Base-by-base conservation (phyloP, 768 basidiomycete genomes). In the Ramaria rubella region DNA sequence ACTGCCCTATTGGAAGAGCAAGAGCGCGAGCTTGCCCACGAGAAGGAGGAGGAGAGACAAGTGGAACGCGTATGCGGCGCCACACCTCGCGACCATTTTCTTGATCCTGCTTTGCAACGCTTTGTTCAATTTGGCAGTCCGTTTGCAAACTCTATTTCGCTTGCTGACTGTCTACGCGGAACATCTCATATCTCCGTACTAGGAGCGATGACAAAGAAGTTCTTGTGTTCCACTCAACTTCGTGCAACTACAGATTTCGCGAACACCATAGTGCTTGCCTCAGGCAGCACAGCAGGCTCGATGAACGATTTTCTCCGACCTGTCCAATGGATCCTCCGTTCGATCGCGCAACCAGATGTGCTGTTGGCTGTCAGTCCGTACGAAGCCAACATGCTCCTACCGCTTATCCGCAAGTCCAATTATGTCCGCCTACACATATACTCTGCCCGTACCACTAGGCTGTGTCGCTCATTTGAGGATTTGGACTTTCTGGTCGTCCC, bases 1-100 rank as follows among this genome's bases (percentile, higher is more conserved):
- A 58, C 33, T 21, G 61, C 54, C 33, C 62, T 76, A 63, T 73
- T 73, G 27, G 77, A 80, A 60, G 79, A 80, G 58, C 79, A 80
- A 57, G 80, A 81, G 52, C 65, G 78, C 24, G 77, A 81, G 55
- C 65, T 81, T 7, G 30, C 27, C 19, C 49, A 51, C 33, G 75
- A 81, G 61, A 65, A 70, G 4, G 77, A 79, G 59, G 64, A 61
- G 5, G 77, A 80, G 57, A 65, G 62, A 9, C 68, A 77, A 52
- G 57, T 72, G 1, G 65, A 75, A 60, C 67, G 75, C 5, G 73
- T 75, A 4, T 60, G 68, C 1, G 64, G 43, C 27, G 67, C 67
- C 3, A 31, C 31, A 4, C 61, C 74, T 5, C 69, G 68, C 3
- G 8, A 1, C 1, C 73, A 72, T 57, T 9, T 29, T 1, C 36